phyloP scores from a whole-genome alignment of 257 asterid genomes.

The Fraxinus excelsior region DNA sequence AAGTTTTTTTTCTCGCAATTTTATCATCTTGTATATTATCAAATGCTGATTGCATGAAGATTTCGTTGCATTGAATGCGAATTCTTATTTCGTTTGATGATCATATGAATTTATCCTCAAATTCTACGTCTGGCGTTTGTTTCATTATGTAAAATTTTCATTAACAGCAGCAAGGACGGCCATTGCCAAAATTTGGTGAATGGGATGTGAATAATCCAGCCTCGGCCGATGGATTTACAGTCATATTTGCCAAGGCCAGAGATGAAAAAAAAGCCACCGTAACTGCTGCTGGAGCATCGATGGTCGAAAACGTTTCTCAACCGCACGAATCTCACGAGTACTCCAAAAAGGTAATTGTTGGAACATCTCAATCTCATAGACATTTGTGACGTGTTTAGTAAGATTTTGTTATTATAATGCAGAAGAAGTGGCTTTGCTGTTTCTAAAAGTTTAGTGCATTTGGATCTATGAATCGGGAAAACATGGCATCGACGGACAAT shows the following conservation, averaged over 20 bases:
- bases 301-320: slow-evolving; percentile 10
- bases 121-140: neutral
- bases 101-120: slow-evolving; percentile 4
- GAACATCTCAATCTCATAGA: neutral
- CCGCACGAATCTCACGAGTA: slow-evolving; percentile 18
- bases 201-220: slow-evolving; percentile 76
- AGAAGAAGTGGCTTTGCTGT: slow-evolving; percentile 54
- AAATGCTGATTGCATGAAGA: neutral
- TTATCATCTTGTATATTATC: neutral
- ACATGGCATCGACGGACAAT: slow-evolving; percentile 3
- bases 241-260: slow-evolving; percentile 62
- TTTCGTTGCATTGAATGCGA: neutral
- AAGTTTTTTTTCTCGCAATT: slow-evolving; percentile 22
- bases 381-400: neutral
- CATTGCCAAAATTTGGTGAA: slow-evolving; percentile 69
- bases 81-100: neutral
- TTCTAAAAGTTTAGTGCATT: slow-evolving; percentile 19
- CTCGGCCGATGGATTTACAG: slow-evolving; percentile 69
- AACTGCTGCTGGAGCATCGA: slow-evolving; percentile 23
- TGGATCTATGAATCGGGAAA: slow-evolving; percentile 20
- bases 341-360: slow-evolving; percentile 32
- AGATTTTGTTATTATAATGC: slow-evolving; percentile 9
- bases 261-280: slow-evolving; percentile 59
- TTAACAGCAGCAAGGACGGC: slow-evolving; percentile 63
- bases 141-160: neutral